phyloP scores from a whole-genome alignment of 768 basidiomycete genomes.

The Strobilomyces dryophilus region DNA sequence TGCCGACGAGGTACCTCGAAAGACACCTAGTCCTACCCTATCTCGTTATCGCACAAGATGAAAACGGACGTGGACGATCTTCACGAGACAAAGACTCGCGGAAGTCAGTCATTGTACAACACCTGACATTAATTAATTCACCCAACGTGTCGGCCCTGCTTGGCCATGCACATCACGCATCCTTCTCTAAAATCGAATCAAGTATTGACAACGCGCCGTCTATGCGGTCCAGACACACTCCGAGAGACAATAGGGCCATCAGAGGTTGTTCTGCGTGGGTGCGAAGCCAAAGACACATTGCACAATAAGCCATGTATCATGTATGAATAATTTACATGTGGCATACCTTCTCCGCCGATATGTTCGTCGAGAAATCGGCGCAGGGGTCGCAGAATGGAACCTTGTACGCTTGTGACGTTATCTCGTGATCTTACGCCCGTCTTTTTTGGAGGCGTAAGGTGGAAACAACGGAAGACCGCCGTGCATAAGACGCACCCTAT shows the following conservation, averaged over 20 bases:
- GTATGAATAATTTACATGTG: not conserved
- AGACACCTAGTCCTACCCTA: slow-evolving; percentile 2
- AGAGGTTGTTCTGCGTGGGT: slow-evolving; percentile 22
- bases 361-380: slow-evolving; percentile 35
- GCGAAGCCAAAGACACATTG: not conserved
- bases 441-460: slow-evolving; percentile 29
- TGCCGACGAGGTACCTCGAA: not conserved
- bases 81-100: not conserved
- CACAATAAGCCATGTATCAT: not conserved
- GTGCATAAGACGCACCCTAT: slow-evolving; percentile 39
- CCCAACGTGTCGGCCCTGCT: not conserved
- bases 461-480: not conserved
- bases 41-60: not conserved
- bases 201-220: slow-evolving; percentile 34
- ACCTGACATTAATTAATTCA: slow-evolving; percentile 13
- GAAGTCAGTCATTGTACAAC: not conserved
- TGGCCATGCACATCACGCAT: not conserved
- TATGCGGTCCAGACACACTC: slow-evolving; percentile 48
- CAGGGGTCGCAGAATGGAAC: slow-evolving; percentile 44
- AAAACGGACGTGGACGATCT: not conserved
- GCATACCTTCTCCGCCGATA: slow-evolving; percentile 29
- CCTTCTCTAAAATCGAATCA: not conserved
- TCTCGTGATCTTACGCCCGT: slow-evolving; percentile 48
- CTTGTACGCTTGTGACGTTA: slow-evolving; percentile 41
- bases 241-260: slow-evolving; percentile 36